Conservation (phyloP, 2,329 filamentous ascomycete genomes). For the Cercospora zeae-maydis region DNA sequence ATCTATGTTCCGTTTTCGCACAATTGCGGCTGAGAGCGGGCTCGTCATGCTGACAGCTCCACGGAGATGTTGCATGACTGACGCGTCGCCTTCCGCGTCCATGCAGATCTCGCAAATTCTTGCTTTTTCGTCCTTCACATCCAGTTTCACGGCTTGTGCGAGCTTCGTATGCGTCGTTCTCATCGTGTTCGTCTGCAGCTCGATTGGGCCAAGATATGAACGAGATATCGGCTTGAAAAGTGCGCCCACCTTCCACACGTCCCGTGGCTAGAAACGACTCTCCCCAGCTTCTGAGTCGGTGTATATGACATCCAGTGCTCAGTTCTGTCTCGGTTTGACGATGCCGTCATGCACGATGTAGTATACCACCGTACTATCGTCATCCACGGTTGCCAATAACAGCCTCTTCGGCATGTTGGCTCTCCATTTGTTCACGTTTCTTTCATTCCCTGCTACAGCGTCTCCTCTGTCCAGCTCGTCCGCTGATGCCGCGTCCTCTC, state of each 20-base stretch:
- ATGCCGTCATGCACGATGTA: slow-evolving; percentile 84
- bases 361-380: slow-evolving; percentile 80
- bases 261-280: no score
- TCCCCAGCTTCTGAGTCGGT: background rate
- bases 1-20: background rate
- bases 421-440: slow-evolving; percentile 40
- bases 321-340: slow-evolving; percentile 82
- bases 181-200: background rate
- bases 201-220: background rate
- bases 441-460: slow-evolving; percentile 20
- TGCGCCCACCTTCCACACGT: no score
- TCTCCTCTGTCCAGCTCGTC: slow-evolving; percentile 18
- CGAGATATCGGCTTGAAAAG: no score
- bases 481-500: slow-evolving; percentile 15
- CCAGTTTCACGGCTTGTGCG: background rate
- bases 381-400: slow-evolving; percentile 69
- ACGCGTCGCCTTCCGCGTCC: background rate
- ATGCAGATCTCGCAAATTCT: background rate
- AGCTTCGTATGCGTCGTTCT: background rate
- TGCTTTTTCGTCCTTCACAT: background rate
- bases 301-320: slow-evolving; percentile 28
- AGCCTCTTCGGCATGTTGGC: slow-evolving; percentile 57
- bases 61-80: background rate
- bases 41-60: background rate
- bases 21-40: background rate